phyloP scores from a whole-genome alignment of 768 basidiomycete species.

The Leccinum fibrillosum region DNA sequence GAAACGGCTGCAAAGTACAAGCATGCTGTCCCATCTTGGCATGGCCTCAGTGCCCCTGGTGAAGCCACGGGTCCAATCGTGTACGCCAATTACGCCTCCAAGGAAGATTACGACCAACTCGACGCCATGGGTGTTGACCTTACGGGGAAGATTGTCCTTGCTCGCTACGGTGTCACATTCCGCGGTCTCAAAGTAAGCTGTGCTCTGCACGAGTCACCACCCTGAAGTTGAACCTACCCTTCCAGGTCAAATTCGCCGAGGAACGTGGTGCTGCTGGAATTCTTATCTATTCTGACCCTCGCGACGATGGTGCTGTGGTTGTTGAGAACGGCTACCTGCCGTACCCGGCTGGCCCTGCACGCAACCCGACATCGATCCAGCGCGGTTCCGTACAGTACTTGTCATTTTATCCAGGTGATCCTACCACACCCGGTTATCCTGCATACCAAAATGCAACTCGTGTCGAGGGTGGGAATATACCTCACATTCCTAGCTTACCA shows the following conservation, averaged over 20 bases:
- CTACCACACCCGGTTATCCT: conserved; percentile 84
- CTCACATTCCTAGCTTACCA: conserved; percentile 78
- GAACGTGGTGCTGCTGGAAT: conserved; percentile 77
- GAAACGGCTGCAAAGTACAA: conserved; percentile 65
- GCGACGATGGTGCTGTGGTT: conserved; percentile 80
- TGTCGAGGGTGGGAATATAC: conserved; percentile 55
- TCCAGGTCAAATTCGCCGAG: conserved; percentile 75
- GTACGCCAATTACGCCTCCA: conserved; percentile 79
- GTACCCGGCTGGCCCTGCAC: conserved; percentile 79
- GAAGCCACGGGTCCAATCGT: conserved; percentile 67
- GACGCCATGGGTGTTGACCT: conserved; percentile 63
- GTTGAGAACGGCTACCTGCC: conserved; percentile 70
- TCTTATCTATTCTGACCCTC: conserved; percentile 82
- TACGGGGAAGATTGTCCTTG: conserved; percentile 73
- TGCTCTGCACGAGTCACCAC: conserved; percentile 1
- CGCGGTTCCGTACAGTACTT: conserved; percentile 80
- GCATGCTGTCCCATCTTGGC: conserved; percentile 76
- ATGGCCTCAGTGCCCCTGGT: conserved; percentile 78
- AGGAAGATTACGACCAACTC: conserved; percentile 67
- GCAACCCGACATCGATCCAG: conserved; percentile 79
- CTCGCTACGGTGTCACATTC: conserved; percentile 73
- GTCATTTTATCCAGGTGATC: conserved; percentile 66
- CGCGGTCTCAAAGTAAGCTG: conserved; percentile 76
- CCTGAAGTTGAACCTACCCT: conserved; percentile 8
- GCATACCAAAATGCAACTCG: conserved; percentile 81